These are phyloP conservation scores for Tylopilus subfusipes DNA, from an alignment of 768 basidiomycete genomes.

Conservation along the genomic window DNA sequence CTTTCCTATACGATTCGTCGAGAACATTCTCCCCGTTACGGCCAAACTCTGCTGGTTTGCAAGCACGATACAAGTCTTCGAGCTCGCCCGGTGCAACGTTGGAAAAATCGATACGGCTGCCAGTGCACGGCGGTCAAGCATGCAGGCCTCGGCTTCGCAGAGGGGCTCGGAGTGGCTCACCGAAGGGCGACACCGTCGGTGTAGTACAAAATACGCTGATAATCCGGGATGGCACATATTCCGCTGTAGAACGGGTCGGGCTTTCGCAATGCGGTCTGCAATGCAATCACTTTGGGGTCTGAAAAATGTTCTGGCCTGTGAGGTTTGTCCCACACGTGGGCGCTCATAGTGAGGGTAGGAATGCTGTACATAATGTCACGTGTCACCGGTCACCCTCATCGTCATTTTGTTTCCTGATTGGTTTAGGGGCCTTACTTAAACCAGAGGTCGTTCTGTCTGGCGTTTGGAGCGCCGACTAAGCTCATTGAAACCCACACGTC, in stretches of 20 bases:
- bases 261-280: not conserved
- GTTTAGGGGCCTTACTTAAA: too few species aligned
- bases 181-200: not conserved
- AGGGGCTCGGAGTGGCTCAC: not conserved
- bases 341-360: not conserved
- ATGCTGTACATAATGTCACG: too few species aligned
- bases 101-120: not conserved
- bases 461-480: too few species aligned
- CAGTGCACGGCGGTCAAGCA: not conserved
- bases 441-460: too few species aligned
- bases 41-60: conserved; percentile 9
- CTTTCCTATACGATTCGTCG: conserved; percentile 34
- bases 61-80: not conserved
- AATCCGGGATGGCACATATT: not conserved
- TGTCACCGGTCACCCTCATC: too few species aligned
- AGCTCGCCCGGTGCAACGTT: not conserved
- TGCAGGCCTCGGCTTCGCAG: not conserved
- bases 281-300: not conserved
- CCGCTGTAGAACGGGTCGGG: not conserved
- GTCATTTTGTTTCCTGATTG: too few species aligned
- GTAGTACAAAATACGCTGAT: conserved; percentile 1
- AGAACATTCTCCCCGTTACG: not conserved
- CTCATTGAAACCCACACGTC: too few species aligned
- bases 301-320: not conserved
- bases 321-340: too few species aligned